Conservation (phyloP, 352 stramenopile genomes). For the Phytopythium ostracodes region DNA sequence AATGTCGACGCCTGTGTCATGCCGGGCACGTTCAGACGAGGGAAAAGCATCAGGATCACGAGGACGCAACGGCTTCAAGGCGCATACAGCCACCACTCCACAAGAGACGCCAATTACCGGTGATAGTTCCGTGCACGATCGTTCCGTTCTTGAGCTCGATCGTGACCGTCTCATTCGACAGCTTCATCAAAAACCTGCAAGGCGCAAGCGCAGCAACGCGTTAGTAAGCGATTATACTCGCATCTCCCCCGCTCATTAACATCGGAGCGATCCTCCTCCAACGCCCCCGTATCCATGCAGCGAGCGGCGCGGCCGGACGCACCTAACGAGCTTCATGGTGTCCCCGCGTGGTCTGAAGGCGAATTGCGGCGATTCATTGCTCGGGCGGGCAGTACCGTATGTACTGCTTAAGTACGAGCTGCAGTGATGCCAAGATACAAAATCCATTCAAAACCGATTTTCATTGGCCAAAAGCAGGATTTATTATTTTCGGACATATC, state of each 20-base stretch:
- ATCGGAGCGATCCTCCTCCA: background rate
- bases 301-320: conserved; percentile 10
- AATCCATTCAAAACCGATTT: too few relatives aligned
- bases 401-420: background rate
- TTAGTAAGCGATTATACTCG: background rate
- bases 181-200: conserved; percentile 96
- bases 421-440: background rate
- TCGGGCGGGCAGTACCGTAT: background rate
- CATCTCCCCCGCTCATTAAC: background rate
- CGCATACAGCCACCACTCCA: conserved; percentile 6
- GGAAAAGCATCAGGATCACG: background rate
- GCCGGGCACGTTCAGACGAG: conserved; percentile 1
- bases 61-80: background rate
- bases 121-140: conserved; percentile 98
- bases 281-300: background rate
- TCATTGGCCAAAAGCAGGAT: too few relatives aligned
- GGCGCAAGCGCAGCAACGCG: background rate
- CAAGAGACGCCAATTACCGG: conserved; percentile 42
- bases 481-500: too few relatives aligned
- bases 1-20: conserved; percentile 92
- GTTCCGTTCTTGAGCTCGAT: conserved; percentile 99
- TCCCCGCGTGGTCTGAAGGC: background rate
- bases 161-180: conserved; percentile 98
- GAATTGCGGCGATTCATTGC: conserved; percentile 7
- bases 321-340: conserved; percentile 45